Base-by-base conservation (phyloP, 176 grass and related monocot species). In the Echinochloa phyllopogon region DNA sequence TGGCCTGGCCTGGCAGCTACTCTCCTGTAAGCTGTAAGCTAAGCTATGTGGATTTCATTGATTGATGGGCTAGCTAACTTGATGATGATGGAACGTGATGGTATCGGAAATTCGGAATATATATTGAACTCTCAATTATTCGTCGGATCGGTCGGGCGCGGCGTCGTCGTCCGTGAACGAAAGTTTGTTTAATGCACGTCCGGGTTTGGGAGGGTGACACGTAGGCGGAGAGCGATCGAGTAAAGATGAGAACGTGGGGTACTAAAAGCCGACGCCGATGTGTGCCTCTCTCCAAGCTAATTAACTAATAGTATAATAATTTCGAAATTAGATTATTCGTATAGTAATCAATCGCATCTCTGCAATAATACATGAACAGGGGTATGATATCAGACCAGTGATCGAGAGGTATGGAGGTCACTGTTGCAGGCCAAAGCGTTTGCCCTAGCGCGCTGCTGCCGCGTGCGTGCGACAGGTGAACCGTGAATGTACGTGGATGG, bases 181-280 rank as follows among this genome's bases (percentile, higher is more conserved):
- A 81, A 81, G 79, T 17, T 27, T 56, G 64, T 69, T 81, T 27
- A 82, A 56, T 82, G 79, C 49, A 25, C 38, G 48, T 8, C 36
- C 52, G 7, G 40, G 17, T 82, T 70, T 20, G 65, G 65, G 48
- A 55, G 14, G 36, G 64, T 23, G 64, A 69, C 78, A 69, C 78
- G 78, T 41, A 69, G 71, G 71, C 33, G 0, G 3, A 14, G 39
- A 10, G 75, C 64, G 15, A 69, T 23, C 38, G n/a, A 41, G 49
- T 42, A 56, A 81, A 69, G 48, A 7, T n/a, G 64, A 6, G 49
- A 41, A 69, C 78, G 64, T 81, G 78, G 78, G 4, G 48, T 69
- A 81, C 78, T 40, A 81, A 81, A 81, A 81, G 64, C 78, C 15
- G 78, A 80, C n/a, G 78, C 61, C 45, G 23, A 61, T 27, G 59